A percentile compares a stretch with the other conserved stretches of the same genome.
phyloP scores from a whole-genome alignment of 306 rosid species.

The Morella rubra region DNA sequence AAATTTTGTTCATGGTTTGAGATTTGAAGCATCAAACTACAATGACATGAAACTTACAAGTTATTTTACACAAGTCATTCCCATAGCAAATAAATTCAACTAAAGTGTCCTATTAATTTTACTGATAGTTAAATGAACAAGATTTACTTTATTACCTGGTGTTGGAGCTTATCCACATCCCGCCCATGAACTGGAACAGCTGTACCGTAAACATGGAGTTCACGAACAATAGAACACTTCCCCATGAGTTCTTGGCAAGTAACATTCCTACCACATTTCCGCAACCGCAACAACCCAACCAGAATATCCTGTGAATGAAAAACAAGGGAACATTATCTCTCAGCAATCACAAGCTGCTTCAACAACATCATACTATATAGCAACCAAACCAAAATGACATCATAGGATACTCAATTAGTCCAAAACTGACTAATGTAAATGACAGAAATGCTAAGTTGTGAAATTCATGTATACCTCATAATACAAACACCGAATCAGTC shows the following conservation, averaged over 20 bases:
- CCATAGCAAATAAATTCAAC: constrained; percentile 4
- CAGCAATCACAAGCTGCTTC: constrained; percentile 5
- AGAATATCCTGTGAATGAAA: constrained; percentile 67
- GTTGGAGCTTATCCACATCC: constrained; percentile 91
- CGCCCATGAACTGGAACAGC: constrained; percentile 99
- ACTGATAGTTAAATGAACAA: constrained; percentile 9
- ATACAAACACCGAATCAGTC: not conserved
- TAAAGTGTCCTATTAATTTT: not conserved
- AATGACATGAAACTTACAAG: not conserved
- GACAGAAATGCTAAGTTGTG: not conserved
- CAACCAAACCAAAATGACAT: not conserved
- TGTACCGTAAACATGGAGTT: constrained; percentile 96
- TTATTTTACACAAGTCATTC: not conserved
- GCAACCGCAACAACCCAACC: constrained; percentile 82
- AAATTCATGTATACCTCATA: not conserved
- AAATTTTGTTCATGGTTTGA: not conserved
- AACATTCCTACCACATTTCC: constrained; percentile 80
- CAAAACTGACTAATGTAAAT: not conserved
- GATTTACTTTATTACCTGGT: constrained; percentile 63
- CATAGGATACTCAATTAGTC: not conserved
- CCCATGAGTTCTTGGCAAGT: constrained; percentile 87
- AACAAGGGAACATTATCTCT: constrained; percentile 21
- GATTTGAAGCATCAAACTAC: not conserved
- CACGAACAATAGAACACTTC: constrained; percentile 88
- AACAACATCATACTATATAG: not conserved